Conservation (phyloP, 2,329 filamentous ascomycete genomes). For the Aureobasidium vineae region DNA sequence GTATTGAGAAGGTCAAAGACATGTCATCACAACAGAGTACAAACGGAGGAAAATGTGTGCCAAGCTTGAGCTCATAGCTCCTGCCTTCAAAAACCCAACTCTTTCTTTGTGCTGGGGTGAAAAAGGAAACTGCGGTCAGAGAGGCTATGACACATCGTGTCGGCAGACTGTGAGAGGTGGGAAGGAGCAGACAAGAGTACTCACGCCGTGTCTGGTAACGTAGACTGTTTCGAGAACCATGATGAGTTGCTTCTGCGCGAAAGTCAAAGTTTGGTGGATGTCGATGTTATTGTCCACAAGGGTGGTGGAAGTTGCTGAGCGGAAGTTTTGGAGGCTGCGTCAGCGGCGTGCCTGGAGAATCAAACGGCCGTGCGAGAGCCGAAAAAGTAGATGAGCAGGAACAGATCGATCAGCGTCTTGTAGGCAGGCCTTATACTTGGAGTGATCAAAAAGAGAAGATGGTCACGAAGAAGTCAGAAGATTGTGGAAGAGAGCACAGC, state of each 20-base stretch:
- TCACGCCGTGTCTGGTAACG: constrained; percentile 52
- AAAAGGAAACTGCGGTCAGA: constrained; percentile 1
- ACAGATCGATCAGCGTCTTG: neutral
- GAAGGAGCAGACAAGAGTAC: constrained; percentile 33
- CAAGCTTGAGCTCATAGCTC: neutral
- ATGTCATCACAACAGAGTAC: neutral
- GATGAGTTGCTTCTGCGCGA: neutral
- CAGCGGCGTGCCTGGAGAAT: constrained; percentile 17
- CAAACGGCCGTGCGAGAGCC: constrained; percentile 16
- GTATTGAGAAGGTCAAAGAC: neutral
- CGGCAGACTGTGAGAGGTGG: constrained; percentile 27
- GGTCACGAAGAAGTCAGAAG: neutral
- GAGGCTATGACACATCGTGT: neutral
- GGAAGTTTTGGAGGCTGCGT: constrained; percentile 26
- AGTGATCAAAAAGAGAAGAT: neutral
- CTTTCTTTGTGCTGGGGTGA: constrained; percentile 6
- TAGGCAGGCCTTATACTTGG: neutral
- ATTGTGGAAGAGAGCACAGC: neutral
- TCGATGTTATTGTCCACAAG: constrained; percentile 20
- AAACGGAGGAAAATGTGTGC: neutral
- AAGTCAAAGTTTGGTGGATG: constrained; percentile 5
- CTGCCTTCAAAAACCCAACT: neutral
- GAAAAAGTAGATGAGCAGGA: constrained; percentile 16
- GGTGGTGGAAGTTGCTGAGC: constrained; percentile 12
- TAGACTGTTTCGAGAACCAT: constrained; percentile 51